phyloP scores from a whole-genome alignment of 139 green algal species.

The Coccomyxa sp. region DNA sequence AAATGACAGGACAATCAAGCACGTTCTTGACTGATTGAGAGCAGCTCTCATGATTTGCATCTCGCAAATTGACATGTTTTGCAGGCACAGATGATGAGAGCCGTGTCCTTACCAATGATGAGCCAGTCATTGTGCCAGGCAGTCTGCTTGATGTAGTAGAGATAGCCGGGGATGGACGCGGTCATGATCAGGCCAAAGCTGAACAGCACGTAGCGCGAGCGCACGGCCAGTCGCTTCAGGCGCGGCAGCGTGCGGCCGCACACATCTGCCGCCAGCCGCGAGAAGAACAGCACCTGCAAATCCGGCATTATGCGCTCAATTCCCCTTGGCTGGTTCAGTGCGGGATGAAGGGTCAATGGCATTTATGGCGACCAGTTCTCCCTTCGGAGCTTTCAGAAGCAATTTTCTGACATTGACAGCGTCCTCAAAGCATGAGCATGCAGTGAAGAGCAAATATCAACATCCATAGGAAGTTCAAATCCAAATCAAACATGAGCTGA shows the following conservation, averaged over 20 bases:
- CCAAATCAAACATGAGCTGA: no score
- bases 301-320: background rate
- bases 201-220: constrained; percentile 34
- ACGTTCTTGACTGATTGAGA: background rate
- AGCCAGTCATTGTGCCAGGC: constrained; percentile 43
- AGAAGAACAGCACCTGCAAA: constrained; percentile 56
- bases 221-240: constrained; percentile 30
- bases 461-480: no score
- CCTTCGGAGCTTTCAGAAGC: no score
- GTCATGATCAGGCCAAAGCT: constrained; percentile 24
- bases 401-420: background rate
- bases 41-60: background rate
- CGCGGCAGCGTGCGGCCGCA: constrained; percentile 60
- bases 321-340: no score
- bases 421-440: background rate
- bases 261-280: constrained; percentile 63
- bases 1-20: no score
- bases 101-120: constrained; percentile 14
- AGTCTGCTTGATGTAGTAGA: constrained; percentile 61
- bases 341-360: background rate
- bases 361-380: no score
- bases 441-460: no score
- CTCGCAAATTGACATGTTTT: background rate
- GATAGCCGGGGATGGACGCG: constrained; percentile 34
- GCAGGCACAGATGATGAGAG: background rate